Evolutionary conservation across 2,329 filamentous ascomycete genomes (phyloP).

Genomic region (Penicillium sp.): DNA sequence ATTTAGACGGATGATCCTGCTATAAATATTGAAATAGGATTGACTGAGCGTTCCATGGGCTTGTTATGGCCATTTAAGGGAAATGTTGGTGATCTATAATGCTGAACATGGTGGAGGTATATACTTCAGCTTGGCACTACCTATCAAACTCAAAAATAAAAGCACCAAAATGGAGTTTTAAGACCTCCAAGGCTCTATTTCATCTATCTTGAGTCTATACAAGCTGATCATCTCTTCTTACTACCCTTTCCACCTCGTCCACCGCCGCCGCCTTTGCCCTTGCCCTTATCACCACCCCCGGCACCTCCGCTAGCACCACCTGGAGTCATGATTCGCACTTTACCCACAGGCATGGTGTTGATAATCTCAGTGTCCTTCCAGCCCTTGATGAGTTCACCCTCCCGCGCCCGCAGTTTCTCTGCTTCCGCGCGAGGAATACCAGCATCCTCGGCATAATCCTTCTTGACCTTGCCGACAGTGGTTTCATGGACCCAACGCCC

Average conservation of each 20-base stretch:
- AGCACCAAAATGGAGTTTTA: neutral
- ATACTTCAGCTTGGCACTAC: neutral
- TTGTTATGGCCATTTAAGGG: too few relatives aligned
- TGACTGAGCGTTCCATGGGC: neutral
- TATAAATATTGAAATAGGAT: neutral
- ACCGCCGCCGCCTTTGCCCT: slow-evolving; percentile 21
- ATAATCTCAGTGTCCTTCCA: slow-evolving; percentile 78
- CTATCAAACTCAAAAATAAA: neutral
- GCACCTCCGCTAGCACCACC: slow-evolving; percentile 38
- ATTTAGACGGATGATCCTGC: neutral
- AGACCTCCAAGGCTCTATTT: neutral
- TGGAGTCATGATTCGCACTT: slow-evolving; percentile 71
- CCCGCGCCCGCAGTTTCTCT: slow-evolving; percentile 77
- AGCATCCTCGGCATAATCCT: slow-evolving; percentile 55
- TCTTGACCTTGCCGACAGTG: slow-evolving; percentile 41
- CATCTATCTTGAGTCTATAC: neutral
- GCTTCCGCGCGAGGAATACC: slow-evolving; percentile 49
- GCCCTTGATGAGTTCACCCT: slow-evolving; percentile 75
- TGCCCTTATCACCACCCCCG: slow-evolving; percentile 23
- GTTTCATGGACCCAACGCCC: slow-evolving; percentile 69
- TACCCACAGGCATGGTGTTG: slow-evolving; percentile 73
- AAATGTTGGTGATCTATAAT: neutral
- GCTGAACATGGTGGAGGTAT: neutral
- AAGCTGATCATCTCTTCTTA: slow-evolving; percentile 35
- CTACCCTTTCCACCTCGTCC: slow-evolving; percentile 33